phyloP scores from a whole-genome alignment of 2,329 filamentous ascomycete species.

The Cladophialophora immunda region DNA sequence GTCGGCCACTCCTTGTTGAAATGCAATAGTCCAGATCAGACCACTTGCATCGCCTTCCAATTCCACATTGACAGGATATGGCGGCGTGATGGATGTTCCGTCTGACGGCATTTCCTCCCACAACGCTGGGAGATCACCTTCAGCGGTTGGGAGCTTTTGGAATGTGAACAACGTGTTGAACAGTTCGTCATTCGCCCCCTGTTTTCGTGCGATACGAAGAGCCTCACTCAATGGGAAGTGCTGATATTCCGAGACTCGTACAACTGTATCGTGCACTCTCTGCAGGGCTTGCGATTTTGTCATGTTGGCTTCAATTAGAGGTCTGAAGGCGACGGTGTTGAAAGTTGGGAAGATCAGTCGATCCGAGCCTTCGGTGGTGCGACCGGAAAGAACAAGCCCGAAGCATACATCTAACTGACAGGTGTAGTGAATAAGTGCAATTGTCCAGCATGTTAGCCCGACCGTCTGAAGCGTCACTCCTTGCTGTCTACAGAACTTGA shows the following conservation, averaged over 20 bases:
- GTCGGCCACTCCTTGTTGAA: constrained; percentile 66
- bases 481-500: constrained; percentile 69
- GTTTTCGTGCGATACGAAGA: constrained; percentile 60
- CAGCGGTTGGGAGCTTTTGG: constrained; percentile 61
- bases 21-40: constrained; percentile 76
- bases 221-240: constrained; percentile 79
- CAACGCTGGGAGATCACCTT: constrained; percentile 48
- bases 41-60: constrained; percentile 68
- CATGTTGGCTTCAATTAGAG: constrained; percentile 71
- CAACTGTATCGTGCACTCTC: constrained; percentile 76
- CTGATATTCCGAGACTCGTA: constrained; percentile 73
- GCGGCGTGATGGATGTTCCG: constrained; percentile 71
- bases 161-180: constrained; percentile 74
- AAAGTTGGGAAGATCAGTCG: constrained; percentile 84
- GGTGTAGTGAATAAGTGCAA: constrained; percentile 71
- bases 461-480: constrained; percentile 79
- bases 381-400: constrained; percentile 82
- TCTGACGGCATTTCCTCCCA: constrained; percentile 64
- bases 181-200: constrained; percentile 48
- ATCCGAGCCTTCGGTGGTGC: constrained; percentile 76
- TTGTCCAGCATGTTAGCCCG: constrained; percentile 78
- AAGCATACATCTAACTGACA: constrained; percentile 78
- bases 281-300: constrained; percentile 69
- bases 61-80: constrained; percentile 84
- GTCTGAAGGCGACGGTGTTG: constrained; percentile 84